These are phyloP conservation scores for Alternaria infectoria DNA, from an alignment of 2,329 filamentous ascomycete species.

Conservation along the genomic window DNA sequence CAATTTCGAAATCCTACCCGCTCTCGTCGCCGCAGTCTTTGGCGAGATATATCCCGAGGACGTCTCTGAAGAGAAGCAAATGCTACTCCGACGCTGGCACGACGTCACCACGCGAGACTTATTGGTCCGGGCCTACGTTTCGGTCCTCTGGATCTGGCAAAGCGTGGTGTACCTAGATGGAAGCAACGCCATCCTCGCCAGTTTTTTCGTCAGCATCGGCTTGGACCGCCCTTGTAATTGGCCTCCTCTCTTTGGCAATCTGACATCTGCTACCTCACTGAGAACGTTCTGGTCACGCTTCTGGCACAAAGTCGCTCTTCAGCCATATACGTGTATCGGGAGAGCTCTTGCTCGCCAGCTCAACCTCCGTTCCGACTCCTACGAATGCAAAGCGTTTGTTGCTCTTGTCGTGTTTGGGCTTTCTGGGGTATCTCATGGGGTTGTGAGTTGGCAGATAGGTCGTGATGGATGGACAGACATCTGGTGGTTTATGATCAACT, in stretches of 20 bases:
- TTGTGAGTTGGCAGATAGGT: background rate
- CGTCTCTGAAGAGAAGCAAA: background rate
- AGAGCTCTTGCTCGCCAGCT: background rate
- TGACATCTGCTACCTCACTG: accelerated
- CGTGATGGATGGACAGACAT: background rate
- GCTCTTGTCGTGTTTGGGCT: background rate
- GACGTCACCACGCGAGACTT: background rate
- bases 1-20: background rate
- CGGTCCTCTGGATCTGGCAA: background rate
- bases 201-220: background rate
- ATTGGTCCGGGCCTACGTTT: background rate
- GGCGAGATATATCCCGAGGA: background rate
- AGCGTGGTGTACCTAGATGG: background rate
- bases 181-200: background rate
- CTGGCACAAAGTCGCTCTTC: background rate
- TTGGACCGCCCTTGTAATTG: background rate
- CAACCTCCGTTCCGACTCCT: background rate
- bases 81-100: background rate
- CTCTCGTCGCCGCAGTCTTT: background rate
- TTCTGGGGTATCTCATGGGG: background rate
- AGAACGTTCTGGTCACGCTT: background rate
- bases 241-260: background rate
- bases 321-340: background rate
- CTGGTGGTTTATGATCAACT: background rate
- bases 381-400: background rate